Base-by-base conservation (phyloP, 805 yeast species). In the Ogataea paraovalis region DNA sequence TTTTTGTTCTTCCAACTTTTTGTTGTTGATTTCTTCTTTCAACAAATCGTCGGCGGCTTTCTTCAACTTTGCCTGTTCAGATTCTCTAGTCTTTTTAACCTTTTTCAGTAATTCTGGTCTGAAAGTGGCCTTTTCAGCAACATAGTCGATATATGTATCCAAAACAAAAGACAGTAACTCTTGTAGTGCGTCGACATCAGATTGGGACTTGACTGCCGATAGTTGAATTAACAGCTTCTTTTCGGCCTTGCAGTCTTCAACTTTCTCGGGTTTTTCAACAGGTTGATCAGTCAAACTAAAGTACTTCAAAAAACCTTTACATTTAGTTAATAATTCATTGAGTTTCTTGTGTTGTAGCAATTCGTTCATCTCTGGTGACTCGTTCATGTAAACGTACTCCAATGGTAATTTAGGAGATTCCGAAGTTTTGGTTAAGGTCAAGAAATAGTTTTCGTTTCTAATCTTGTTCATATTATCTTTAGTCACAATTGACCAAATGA, bases 221-320 rank as follows among this genome's bases (percentile, higher is more conserved):
- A 83, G 61, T 47, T 82, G 76, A 51, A 91, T 66, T 16, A 82
- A 64, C 37, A 87, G 70, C 61, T 76, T 72, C 53, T 80, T 77
- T 44, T 59, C 59, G 33, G 86, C 77, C 12, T 32, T 44, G 37
- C 78, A 76, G 53, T 82, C 85, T n/a, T 64, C 66, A 42, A 80
- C 70, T 32, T 75, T 63, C 39, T 66, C 71, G 41, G 99, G 98
- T 57, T 79, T 85, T 44, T 74, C 85, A n/a, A 68, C 57, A 14
- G 90, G 83, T 67, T 87, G 85, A 67, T 94, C 99, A 44, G 97
- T 88, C 64, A 90, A 74, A 39, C 95, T 83, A 51, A 94, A 62
- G 61, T 65, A 85, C 61, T 82, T 80, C 60, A 94, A 69, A 50
- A 79, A 68, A 5, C 71, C 60, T 23, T 70, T 71, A 34, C 59